Percentiles rank a stretch among this genome's conserved stretches.
These are phyloP conservation scores for Nicotiana benthamiana DNA, from an alignment of 257 asterid genomes.

Conservation along the genomic window DNA sequence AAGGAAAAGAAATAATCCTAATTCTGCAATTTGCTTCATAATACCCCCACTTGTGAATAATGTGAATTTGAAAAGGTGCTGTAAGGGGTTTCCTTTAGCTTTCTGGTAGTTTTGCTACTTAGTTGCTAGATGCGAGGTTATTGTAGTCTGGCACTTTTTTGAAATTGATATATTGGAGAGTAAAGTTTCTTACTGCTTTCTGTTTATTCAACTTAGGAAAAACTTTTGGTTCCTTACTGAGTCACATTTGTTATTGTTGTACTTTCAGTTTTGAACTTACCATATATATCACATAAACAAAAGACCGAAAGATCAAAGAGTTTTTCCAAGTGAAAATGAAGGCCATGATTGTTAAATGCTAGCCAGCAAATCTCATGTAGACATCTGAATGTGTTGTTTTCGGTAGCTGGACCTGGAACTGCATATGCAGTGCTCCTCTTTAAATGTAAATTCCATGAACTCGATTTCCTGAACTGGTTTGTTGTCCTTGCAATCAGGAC, in stretches of 20 bases:
- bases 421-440: not conserved
- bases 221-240: not conserved
- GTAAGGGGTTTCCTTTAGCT: not conserved
- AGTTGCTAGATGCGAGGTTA: not conserved
- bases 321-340: not conserved
- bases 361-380: not conserved
- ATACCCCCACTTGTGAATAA: not conserved
- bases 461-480: not conserved
- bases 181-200: not conserved
- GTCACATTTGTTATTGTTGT: not conserved
- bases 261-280: not conserved
- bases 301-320: not conserved
- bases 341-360: not conserved
- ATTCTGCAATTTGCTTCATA: not conserved
- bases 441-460: not conserved
- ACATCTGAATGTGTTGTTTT: not conserved
- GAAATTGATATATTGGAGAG: not conserved
- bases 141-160: not conserved
- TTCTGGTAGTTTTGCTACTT: not conserved
- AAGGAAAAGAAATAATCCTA: not conserved
- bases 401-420: not conserved
- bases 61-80: not conserved
- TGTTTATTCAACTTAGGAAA: not conserved
- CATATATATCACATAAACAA: not conserved
- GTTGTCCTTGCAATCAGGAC: constrained; percentile 7